Conservation (phyloP, 306 rosid species). For the Vigna angularis region DNA sequence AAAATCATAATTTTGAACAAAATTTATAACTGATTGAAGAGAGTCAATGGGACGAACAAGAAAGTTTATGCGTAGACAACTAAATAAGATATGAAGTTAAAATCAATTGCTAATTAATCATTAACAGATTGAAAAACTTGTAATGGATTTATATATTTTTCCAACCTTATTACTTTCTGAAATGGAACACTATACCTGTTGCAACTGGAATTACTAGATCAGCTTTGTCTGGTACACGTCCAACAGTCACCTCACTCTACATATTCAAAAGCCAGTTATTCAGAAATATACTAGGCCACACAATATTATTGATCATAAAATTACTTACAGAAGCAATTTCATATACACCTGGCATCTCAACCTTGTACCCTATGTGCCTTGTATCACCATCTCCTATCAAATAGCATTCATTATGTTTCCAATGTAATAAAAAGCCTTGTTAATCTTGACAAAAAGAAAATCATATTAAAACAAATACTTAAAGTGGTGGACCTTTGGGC, state of each 20-base stretch:
- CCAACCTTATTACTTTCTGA: background rate
- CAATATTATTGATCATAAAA: slow-evolving; percentile 22
- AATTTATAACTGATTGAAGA: no score
- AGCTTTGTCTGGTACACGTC: slow-evolving; percentile 90
- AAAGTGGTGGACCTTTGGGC: background rate
- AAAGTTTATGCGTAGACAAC: no score
- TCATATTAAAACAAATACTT: background rate
- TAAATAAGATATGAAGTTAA: no score
- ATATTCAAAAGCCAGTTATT: slow-evolving; percentile 41
- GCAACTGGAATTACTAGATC: slow-evolving; percentile 89
- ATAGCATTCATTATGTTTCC: slow-evolving; percentile 34
- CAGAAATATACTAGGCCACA: slow-evolving; percentile 29
- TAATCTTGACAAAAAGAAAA: slow-evolving; percentile 20
- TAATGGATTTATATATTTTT: no score
- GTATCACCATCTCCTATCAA: slow-evolving; percentile 85
- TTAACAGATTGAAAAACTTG: no score
- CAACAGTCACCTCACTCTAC: slow-evolving; percentile 77
- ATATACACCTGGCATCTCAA: slow-evolving; percentile 75
- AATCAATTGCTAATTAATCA: no score
- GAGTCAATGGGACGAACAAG: no score
- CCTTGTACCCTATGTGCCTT: slow-evolving; percentile 84
- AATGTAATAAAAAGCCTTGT: slow-evolving; percentile 18
- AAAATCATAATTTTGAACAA: no score
- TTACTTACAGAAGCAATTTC: slow-evolving; percentile 87
- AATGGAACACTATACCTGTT: slow-evolving; percentile 63